phyloP scores from a whole-genome alignment of 352 stramenopile genomes.

The Pythium brassicae region DNA sequence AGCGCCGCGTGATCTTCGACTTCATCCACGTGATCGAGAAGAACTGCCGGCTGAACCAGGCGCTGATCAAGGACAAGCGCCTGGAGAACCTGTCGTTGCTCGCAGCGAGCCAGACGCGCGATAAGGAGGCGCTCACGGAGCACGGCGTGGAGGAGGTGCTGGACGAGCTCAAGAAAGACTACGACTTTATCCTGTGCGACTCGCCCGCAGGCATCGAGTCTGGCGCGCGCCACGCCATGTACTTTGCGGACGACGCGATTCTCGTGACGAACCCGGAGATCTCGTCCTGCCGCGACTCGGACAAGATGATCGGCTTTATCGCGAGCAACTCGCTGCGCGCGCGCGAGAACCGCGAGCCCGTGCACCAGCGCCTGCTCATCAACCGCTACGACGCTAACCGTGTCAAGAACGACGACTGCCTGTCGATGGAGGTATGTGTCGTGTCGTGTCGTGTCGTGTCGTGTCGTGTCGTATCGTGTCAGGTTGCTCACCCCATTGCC shows the following conservation, averaged over 20 bases:
- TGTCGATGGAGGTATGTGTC: conserved; percentile 69
- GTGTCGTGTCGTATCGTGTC: neutral
- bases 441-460: neutral
- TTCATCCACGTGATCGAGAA: conserved; percentile 93
- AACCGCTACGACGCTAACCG: conserved; percentile 90
- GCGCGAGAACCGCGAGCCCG: conserved; percentile 65
- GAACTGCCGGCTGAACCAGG: conserved; percentile 87
- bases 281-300: conserved; percentile 88
- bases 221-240: conserved; percentile 89
- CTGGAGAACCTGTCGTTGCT: conserved; percentile 81
- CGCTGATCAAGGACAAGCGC: conserved; percentile 90
- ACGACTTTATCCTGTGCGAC: conserved; percentile 91
- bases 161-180: conserved; percentile 75
- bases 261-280: conserved; percentile 94
- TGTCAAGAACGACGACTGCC: conserved; percentile 86
- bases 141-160: conserved; percentile 83
- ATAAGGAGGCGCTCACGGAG: conserved; percentile 89
- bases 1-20: conserved; percentile 93
- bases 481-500: neutral
- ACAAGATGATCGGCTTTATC: conserved; percentile 96
- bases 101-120: conserved; percentile 86
- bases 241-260: conserved; percentile 91
- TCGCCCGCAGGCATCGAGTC: conserved; percentile 89
- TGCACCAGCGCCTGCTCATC: conserved; percentile 85
- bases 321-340: conserved; percentile 84